phyloP scores from a whole-genome alignment of 208 protist genomes.

The Trypanosoma lewisi region DNA sequence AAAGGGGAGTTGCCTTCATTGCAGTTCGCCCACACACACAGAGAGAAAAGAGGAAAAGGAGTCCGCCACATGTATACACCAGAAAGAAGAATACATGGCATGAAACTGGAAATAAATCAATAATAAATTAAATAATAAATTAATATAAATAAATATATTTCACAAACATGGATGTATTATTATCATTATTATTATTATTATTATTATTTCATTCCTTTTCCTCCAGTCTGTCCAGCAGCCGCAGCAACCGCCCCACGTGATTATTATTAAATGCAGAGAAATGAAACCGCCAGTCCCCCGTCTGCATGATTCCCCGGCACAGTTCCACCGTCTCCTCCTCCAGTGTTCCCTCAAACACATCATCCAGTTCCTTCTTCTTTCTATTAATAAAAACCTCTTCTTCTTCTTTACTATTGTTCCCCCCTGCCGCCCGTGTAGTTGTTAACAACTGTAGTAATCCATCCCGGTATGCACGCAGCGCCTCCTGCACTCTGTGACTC shows the following conservation, averaged over 20 bases:
- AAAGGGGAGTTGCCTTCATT: too few relatives aligned
- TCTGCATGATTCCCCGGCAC: constrained; percentile 15
- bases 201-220: too few relatives aligned
- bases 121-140: too few relatives aligned
- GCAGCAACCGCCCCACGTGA: constrained; percentile 26
- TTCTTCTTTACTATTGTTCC: background rate
- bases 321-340: constrained; percentile 28
- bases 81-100: too few relatives aligned
- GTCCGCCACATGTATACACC: too few relatives aligned
- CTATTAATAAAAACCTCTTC: background rate
- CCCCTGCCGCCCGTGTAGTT: background rate
- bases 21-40: too few relatives aligned
- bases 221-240: constrained; percentile 23
- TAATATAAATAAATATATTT: too few relatives aligned
- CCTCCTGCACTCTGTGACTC: constrained; percentile 18
- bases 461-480: constrained; percentile 23
- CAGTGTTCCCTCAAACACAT: constrained; percentile 22
- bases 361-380: constrained; percentile 28
- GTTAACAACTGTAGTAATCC: background rate
- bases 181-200: too few relatives aligned
- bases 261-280: constrained; percentile 42
- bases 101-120: too few relatives aligned
- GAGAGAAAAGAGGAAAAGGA: too few relatives aligned
- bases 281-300: constrained; percentile 34
- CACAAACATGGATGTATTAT: too few relatives aligned